phyloP scores from a whole-genome alignment of 495 filamentous ascomycete species.

The Daldinia childiae region DNA sequence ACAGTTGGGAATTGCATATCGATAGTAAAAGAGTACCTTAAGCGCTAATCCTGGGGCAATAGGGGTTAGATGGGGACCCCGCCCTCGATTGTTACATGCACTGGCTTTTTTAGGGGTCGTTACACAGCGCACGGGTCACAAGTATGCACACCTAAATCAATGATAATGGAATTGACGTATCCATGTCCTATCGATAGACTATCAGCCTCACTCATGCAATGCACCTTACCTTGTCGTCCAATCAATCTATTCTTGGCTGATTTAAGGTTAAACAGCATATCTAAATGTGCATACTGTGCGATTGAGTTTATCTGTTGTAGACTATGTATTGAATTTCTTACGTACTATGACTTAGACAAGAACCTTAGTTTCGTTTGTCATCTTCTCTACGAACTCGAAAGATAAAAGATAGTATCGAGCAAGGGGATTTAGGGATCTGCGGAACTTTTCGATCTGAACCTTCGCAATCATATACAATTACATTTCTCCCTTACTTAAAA shows the following conservation, averaged over 20 bases:
- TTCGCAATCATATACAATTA: background rate
- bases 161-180: background rate
- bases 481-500: background rate
- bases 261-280: slow-evolving; percentile 12
- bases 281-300: slow-evolving; percentile 12
- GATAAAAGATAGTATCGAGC: no score
- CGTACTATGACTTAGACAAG: no score
- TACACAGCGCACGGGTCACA: background rate
- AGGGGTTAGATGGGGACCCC: background rate
- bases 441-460: no score
- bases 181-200: slow-evolving; percentile 24
- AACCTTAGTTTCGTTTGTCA: no score
- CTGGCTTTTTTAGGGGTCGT: slow-evolving; percentile 14
- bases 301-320: no score
- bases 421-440: no score
- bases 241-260: slow-evolving; percentile 1
- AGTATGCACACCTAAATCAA: background rate
- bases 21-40: slow-evolving; percentile 1
- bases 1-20: slow-evolving; percentile 15
- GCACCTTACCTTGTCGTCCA: slow-evolving; percentile 7
- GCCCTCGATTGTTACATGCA: background rate
- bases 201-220: slow-evolving; percentile 36
- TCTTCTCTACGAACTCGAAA: no score
- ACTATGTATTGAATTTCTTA: background rate
- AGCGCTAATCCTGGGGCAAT: background rate